A percentile compares a stretch with the other conserved stretches of the same genome.
These are phyloP conservation scores for Aotearoamyces nothofagi DNA, from an alignment of 2,329 filamentous ascomycete species.

Conservation along the genomic window DNA sequence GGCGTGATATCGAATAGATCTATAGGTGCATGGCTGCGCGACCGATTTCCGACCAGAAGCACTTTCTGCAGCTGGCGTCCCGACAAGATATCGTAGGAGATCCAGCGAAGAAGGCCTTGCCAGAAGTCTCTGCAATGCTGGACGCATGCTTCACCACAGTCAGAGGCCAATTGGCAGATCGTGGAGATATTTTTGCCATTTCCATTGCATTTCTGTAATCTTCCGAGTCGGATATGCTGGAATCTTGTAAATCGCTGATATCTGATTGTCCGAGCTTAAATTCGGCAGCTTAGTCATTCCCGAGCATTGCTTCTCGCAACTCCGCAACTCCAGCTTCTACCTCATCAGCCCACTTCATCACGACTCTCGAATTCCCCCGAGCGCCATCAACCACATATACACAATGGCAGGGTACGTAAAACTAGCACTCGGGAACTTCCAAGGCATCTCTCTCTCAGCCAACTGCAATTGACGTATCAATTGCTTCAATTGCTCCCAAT, in stretches of 20 bases:
- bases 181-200: conserved; percentile 2
- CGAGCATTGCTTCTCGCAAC: conserved; percentile 6
- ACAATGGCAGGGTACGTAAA: conserved; percentile 19
- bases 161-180: conserved; percentile 5
- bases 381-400: conserved; percentile 7
- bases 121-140: conserved; percentile 16
- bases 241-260: too few species aligned
- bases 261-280: too few species aligned
- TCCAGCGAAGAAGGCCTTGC: conserved; percentile 15
- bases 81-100: conserved; percentile 11
- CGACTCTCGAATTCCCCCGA: conserved; percentile 1
- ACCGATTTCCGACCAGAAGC: not conserved
- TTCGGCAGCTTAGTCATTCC: conserved; percentile 12
- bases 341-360: conserved; percentile 9
- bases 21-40: too few species aligned
- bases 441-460: too few species aligned
- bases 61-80: conserved; percentile 1
- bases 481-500: conserved; percentile 4
- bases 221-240: too few species aligned
- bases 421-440: too few species aligned
- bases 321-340: conserved; percentile 9
- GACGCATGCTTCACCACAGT: conserved; percentile 11
- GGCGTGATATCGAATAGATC: too few species aligned
- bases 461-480: conserved; percentile 1
- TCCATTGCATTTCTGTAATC: conserved; percentile 15